Evolutionary conservation across 148 eudicot species (phyloP), one percentile per base, ranked within the genome.

Genomic region (Suaeda aralocaspica): DNA sequence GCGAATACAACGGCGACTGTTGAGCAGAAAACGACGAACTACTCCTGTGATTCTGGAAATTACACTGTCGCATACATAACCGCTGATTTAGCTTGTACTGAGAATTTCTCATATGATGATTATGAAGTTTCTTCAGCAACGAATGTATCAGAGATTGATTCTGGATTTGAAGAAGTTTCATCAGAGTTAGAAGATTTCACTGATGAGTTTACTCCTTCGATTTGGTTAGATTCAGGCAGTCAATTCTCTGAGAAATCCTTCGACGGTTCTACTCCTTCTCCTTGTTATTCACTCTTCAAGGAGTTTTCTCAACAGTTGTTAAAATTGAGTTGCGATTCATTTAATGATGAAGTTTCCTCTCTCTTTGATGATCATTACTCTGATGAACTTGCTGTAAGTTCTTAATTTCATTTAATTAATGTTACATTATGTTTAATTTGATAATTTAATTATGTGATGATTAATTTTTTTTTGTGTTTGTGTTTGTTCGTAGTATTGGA

Each of bases 151-250:
- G 69, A 77, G 72, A 60, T 77, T 60, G 60, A 59, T 44, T 77
- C 80, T 33, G 66, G 51, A 0, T 26, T 52, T 14, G 50, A 22
- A 7, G 58, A 11, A 21, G 41, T 4, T 3, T 12, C 56, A 51
- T 68, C 52, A 41, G 74, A 78, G 53, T 89, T 89, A 64, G 89
- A 85, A 30, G 77, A 78, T 25, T 81, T 77, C 36, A 85, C 96
- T 13, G 95, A 93, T 25, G 92, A 92, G 19, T 89, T 82, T 60
- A 78, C 89, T 26, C 84, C 97, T 48, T 91, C 97, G 7, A 30
- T 81, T 4, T 89, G 91, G 88, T 64, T 66, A 64, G 82, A 83
- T 19, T 83, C 97, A n/a, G 99, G 92, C 26, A 95, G 97, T 73
- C 89, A 95, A 45, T 95, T 95, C 67, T 95, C 99, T 0, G 96